Conservation (phyloP, 805 yeast species). For the Myxozyma lipomycoides region DNA sequence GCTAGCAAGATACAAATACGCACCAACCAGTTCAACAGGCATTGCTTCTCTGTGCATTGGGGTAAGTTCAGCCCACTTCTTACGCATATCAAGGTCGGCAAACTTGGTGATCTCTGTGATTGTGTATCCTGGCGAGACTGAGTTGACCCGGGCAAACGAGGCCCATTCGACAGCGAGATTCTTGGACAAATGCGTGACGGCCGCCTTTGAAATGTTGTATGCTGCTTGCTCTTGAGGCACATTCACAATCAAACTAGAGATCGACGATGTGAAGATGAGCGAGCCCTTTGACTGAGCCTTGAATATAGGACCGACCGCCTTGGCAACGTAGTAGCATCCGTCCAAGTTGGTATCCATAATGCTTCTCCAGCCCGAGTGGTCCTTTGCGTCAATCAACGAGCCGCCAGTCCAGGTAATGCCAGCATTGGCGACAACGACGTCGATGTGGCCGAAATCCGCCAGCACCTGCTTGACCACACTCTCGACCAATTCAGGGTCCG, state of each 20-base stretch:
- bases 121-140: slow-evolving; percentile 51
- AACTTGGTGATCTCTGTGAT: slow-evolving; percentile 50
- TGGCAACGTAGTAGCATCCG: slow-evolving; percentile 48
- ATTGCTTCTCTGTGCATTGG: slow-evolving; percentile 54
- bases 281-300: slow-evolving; percentile 12
- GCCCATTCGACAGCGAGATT: slow-evolving; percentile 56
- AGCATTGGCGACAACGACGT: slow-evolving; percentile 28
- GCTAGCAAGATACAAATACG: slow-evolving; percentile 49
- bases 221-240: slow-evolving; percentile 53
- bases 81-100: slow-evolving; percentile 47
- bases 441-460: slow-evolving; percentile 12
- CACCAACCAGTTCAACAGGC: slow-evolving; percentile 51
- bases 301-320: slow-evolving; percentile 51
- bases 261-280: slow-evolving; percentile 48
- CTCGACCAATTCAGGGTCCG: slow-evolving; percentile 48
- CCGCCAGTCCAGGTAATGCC: slow-evolving; percentile 27
- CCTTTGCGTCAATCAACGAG: slow-evolving; percentile 15
- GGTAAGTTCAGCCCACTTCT: slow-evolving; percentile 47
- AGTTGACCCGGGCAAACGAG: slow-evolving; percentile 48
- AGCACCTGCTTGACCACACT: slow-evolving; percentile 43
- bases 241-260: slow-evolving; percentile 52
- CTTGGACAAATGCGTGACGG: slow-evolving; percentile 49
- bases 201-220: slow-evolving; percentile 55
- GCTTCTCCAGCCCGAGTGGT: slow-evolving; percentile 16
- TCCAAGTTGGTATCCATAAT: slow-evolving; percentile 19